Conservation (phyloP, 2,329 filamentous ascomycete genomes). For the Biscogniauxia marginata region DNA sequence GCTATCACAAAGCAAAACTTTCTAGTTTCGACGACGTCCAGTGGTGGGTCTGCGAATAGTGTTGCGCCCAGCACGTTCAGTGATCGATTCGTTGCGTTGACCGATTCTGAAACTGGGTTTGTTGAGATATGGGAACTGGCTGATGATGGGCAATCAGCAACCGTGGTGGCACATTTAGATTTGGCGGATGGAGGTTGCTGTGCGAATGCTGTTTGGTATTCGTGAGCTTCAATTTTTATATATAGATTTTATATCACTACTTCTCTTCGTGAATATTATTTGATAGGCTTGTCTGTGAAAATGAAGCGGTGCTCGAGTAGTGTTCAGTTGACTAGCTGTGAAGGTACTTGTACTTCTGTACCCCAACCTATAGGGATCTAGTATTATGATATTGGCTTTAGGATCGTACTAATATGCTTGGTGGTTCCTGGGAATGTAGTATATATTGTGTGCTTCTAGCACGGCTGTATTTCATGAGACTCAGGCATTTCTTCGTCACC, state of each 20-base stretch:
- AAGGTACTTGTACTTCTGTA: no score
- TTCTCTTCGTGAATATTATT: neutral
- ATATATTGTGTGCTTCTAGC: no score
- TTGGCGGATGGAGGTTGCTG: constrained; percentile 19
- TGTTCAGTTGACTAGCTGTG: no score
- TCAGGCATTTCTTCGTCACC: no score
- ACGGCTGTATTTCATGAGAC: no score
- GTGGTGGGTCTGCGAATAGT: constrained; percentile 34
- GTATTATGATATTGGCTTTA: no score
- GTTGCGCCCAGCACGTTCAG: constrained; percentile 31
- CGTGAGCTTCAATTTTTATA: neutral
- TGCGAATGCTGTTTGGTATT: constrained; percentile 24
- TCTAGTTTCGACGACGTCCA: constrained; percentile 29
- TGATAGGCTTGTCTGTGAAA: no score
- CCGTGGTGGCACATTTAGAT: constrained; percentile 17
- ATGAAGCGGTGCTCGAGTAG: no score
- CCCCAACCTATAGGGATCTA: no score
- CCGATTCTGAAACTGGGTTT: constrained; percentile 31
- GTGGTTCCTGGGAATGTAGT: no score
- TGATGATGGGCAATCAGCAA: constrained; percentile 8
- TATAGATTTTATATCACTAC: neutral
- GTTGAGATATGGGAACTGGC: constrained; percentile 34
- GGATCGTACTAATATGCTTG: no score
- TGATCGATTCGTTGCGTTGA: constrained; percentile 33
- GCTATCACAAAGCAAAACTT: constrained; percentile 32